Percentiles rank a stretch among this genome's conserved stretches.
Evolutionary conservation across 352 stramenopile species (phyloP).

Genomic region (Phytophthora palmivora): DNA sequence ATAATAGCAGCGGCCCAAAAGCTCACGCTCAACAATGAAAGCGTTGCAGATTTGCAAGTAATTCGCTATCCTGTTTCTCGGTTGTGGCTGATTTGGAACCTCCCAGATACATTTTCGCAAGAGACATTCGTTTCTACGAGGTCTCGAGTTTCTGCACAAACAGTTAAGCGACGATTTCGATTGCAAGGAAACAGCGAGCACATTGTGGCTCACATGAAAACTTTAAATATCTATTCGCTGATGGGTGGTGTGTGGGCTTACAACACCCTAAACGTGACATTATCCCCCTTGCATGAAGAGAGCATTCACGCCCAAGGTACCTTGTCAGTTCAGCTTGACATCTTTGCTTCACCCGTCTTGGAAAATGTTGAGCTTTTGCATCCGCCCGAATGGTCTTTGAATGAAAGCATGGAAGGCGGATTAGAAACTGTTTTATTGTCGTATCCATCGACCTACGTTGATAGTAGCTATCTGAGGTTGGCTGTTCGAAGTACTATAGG

Average conservation of each 20-base stretch:
- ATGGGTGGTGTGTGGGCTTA: slow-evolving; percentile 15
- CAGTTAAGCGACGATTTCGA: slow-evolving; percentile 12
- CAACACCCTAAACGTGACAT: slow-evolving; percentile 17
- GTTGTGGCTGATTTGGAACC: slow-evolving; percentile 32
- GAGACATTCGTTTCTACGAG: background rate
- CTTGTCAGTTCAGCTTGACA: slow-evolving; percentile 14
- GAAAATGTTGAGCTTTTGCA: slow-evolving; percentile 20
- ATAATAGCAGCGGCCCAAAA: slow-evolving; percentile 12
- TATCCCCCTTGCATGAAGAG: background rate
- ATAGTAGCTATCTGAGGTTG: slow-evolving; percentile 17
- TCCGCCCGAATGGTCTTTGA: slow-evolving; percentile 7
- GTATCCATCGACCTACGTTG: slow-evolving; percentile 21
- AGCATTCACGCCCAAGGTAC: background rate
- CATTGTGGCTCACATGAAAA: slow-evolving; percentile 16
- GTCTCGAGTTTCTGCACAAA: slow-evolving; percentile 11
- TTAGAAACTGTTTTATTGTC: slow-evolving; percentile 2
- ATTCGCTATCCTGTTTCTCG: slow-evolving; percentile 23
- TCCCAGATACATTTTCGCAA: slow-evolving; percentile 15
- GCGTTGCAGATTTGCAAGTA: slow-evolving; percentile 10
- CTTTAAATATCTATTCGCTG: slow-evolving; percentile 19
- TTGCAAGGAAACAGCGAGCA: slow-evolving; percentile 9
- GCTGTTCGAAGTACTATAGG: slow-evolving; percentile 19
- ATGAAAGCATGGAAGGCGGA: slow-evolving; percentile 4
- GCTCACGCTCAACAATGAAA: slow-evolving; percentile 22
- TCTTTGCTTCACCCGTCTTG: slow-evolving; percentile 16